phyloP scores from a whole-genome alignment of 306 rosid species.

The Malus domestica region ASM211411v1 NC_041800.1:1578501-1579000 shows the following conservation, averaged over 20 bases:
- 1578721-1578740: constrained; percentile 35
- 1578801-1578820: constrained; percentile 36
- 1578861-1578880: constrained; percentile 27
- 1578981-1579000: constrained; percentile 6
- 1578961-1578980: not conserved
- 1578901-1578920: constrained; percentile 93
- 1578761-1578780: constrained; percentile 61
- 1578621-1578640: constrained; percentile 30
- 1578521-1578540: not conserved
- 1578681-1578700: constrained; percentile 72
- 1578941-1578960: not conserved
- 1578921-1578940: not conserved
- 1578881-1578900: constrained; percentile 90
- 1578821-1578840: constrained; percentile 38
- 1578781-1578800: constrained; percentile 51
- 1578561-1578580: not conserved
- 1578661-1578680: constrained; percentile 83
- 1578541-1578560: not conserved
- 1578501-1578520: too few relatives aligned
- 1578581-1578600: not conserved
- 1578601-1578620: not conserved
- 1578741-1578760: constrained; percentile 61
- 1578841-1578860: constrained; percentile 35
- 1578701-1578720: constrained; percentile 39
- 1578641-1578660: constrained; percentile 55